phyloP scores from a whole-genome alignment of 108 stramenopile genomes.

The Pseudonitzschia delicatissima region DNA sequence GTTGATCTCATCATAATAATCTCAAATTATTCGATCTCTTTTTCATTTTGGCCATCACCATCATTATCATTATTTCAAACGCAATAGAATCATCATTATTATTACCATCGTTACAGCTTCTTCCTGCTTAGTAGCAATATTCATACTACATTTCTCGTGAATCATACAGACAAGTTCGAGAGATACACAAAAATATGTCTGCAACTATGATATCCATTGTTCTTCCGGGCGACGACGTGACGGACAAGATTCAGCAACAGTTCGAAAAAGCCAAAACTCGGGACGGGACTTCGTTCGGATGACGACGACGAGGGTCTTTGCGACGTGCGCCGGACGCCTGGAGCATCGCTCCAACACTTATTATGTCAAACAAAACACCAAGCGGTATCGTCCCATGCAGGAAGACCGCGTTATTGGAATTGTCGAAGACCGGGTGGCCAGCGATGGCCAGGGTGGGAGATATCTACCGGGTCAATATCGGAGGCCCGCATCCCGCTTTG shows the following conservation, averaged over 20 bases:
- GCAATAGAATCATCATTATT: too few species aligned
- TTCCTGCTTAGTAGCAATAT: too few species aligned
- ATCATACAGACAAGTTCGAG: too few species aligned
- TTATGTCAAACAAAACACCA: slow-evolving; percentile 36
- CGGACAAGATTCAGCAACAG: slow-evolving; percentile 12
- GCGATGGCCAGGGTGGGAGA: slow-evolving; percentile 64
- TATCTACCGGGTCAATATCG: slow-evolving; percentile 73
- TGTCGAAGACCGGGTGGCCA: slow-evolving; percentile 75
- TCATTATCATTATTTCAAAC: too few species aligned
- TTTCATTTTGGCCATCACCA: too few species aligned
- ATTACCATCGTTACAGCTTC: too few species aligned
- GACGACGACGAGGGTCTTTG: slow-evolving; percentile 19
- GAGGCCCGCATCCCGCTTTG: slow-evolving; percentile 64
- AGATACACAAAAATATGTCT: background rate
- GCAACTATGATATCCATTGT: slow-evolving; percentile 24
- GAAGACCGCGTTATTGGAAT: slow-evolving; percentile 82
- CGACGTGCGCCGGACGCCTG: slow-evolving; percentile 44
- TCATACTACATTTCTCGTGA: too few species aligned
- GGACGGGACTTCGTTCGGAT: slow-evolving; percentile 35
- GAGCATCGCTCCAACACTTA: slow-evolving; percentile 31
- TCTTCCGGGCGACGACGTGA: slow-evolving; percentile 57
- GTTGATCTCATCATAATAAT: too few species aligned
- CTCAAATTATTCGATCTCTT: too few species aligned
- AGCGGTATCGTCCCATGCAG: slow-evolving; percentile 43
- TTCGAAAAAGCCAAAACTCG: slow-evolving; percentile 29